Conservation (phyloP, 2,329 filamentous ascomycete species). For the Colletotrichum theobromicola region DNA sequence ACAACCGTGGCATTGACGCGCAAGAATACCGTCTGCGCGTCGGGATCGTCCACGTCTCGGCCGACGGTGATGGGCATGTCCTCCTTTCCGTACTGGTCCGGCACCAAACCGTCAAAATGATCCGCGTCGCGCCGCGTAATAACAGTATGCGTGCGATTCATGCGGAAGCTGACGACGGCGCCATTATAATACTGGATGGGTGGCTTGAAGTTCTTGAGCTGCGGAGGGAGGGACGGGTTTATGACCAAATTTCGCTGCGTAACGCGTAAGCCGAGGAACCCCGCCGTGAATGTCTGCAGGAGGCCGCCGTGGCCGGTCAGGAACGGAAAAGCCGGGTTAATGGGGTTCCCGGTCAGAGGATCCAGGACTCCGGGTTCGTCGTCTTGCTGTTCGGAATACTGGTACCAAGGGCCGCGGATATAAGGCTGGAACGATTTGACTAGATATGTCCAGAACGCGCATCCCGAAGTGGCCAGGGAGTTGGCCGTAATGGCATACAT, state of each 20-base stretch:
- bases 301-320: slow-evolving; percentile 74
- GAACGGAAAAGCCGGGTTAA: slow-evolving; percentile 74
- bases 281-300: slow-evolving; percentile 70
- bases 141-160: slow-evolving; percentile 29
- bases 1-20: neutral
- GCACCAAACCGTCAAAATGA: neutral
- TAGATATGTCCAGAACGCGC: slow-evolving; percentile 71
- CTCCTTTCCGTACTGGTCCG: neutral
- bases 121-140: slow-evolving; percentile 11
- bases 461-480: slow-evolving; percentile 69
- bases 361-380: slow-evolving; percentile 66
- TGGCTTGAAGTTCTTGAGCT: slow-evolving; percentile 54
- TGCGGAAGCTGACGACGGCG: slow-evolving; percentile 29
- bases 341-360: slow-evolving; percentile 40
- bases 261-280: slow-evolving; percentile 69
- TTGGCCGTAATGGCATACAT: slow-evolving; percentile 73
- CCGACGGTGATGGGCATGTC: neutral
- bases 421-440: slow-evolving; percentile 69
- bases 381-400: slow-evolving; percentile 71
- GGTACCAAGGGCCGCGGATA: slow-evolving; percentile 69
- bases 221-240: slow-evolving; percentile 65
- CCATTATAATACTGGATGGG: slow-evolving; percentile 31
- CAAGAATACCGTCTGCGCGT: neutral
- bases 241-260: slow-evolving; percentile 65
- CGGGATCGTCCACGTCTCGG: neutral